phyloP scores from a whole-genome alignment of 805 yeast genomes.

The Wickerhamomyces rabaulensis region DNA sequence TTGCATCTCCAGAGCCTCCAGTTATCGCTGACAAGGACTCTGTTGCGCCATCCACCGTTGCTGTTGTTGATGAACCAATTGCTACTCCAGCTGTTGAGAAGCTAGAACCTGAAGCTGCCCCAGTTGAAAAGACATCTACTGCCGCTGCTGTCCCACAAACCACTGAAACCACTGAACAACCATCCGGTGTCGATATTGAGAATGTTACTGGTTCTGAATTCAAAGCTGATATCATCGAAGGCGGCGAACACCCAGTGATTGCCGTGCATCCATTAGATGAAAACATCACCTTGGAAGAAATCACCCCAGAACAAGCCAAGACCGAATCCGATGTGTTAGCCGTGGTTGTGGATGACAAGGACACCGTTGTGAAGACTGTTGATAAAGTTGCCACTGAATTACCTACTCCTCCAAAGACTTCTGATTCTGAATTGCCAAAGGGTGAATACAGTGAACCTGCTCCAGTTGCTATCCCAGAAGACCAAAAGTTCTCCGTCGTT shows the following conservation, averaged over 20 bases:
- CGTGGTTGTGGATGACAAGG: constrained; percentile 12
- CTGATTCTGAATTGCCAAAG: constrained; percentile 2
- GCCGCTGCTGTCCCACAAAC: background rate
- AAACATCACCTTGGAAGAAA: constrained; percentile 11
- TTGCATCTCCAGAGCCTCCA: background rate
- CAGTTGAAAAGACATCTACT: background rate
- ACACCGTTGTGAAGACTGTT: constrained; percentile 4
- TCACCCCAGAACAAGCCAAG: constrained; percentile 16
- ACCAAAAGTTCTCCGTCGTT: background rate
- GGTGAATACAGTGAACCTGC: constrained; percentile 2
- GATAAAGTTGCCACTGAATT: background rate
- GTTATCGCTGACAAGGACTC: background rate
- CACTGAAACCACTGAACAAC: background rate
- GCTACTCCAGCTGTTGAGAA: background rate
- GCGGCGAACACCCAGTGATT: constrained; percentile 9
- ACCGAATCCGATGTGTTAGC: constrained; percentile 14
- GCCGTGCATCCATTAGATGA: constrained; percentile 9
- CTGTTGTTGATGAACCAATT: background rate
- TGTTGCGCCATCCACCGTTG: background rate
- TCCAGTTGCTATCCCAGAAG: constrained; percentile 1
- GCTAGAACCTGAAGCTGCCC: background rate
- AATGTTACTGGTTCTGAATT: constrained; percentile 13
- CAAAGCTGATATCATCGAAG: constrained; percentile 7
- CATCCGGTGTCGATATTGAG: constrained; percentile 4
- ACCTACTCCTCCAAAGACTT: constrained; percentile 20